phyloP scores from a whole-genome alignment of 352 stramenopile genomes.

The Pythium phragmiticola region DNA sequence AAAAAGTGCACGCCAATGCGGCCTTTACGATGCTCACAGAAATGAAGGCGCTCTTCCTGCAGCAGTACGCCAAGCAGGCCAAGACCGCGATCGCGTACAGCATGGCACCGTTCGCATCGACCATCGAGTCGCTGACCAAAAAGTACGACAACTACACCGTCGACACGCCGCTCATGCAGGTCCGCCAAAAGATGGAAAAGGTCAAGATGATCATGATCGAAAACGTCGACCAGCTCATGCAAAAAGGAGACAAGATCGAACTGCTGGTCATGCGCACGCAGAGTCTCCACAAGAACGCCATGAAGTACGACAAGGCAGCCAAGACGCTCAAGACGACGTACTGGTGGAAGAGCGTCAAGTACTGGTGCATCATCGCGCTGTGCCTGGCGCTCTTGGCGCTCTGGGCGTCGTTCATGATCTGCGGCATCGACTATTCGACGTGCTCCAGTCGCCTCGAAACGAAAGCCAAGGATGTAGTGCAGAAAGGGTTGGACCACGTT shows the following conservation, averaged over 20 bases:
- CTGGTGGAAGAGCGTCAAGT: constrained; percentile 89
- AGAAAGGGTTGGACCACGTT: constrained; percentile 21
- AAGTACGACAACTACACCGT: constrained; percentile 86
- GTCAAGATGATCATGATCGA: constrained; percentile 98
- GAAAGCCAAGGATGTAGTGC: constrained; percentile 32
- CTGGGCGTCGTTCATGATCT: constrained; percentile 68
- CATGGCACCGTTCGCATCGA: constrained; percentile 60
- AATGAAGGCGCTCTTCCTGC: constrained; percentile 60
- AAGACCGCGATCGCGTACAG: constrained; percentile 71
- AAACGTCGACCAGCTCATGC: constrained; percentile 98
- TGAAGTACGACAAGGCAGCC: constrained; percentile 95
- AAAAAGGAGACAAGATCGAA: constrained; percentile 99
- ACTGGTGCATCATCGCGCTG: constrained; percentile 61
- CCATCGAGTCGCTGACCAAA: constrained; percentile 68
- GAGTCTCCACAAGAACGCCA: constrained; percentile 94
- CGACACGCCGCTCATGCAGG: constrained; percentile 74
- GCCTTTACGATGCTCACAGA: constrained; percentile 75
- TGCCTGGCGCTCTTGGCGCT: constrained; percentile 57
- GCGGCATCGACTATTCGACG: constrained; percentile 66
- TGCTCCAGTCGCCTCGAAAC: constrained; percentile 48
- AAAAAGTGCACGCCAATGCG: constrained; percentile 70
- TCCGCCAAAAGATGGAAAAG: constrained; percentile 96
- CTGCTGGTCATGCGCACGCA: constrained; percentile 82
- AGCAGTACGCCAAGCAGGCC: constrained; percentile 59
- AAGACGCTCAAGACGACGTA: constrained; percentile 91